Evolutionary conservation across 1,284 basidiomycete genomes (phyloP), one percentile per base, ranked within the genome.

Genomic region (Sutorius eximius): DNA sequence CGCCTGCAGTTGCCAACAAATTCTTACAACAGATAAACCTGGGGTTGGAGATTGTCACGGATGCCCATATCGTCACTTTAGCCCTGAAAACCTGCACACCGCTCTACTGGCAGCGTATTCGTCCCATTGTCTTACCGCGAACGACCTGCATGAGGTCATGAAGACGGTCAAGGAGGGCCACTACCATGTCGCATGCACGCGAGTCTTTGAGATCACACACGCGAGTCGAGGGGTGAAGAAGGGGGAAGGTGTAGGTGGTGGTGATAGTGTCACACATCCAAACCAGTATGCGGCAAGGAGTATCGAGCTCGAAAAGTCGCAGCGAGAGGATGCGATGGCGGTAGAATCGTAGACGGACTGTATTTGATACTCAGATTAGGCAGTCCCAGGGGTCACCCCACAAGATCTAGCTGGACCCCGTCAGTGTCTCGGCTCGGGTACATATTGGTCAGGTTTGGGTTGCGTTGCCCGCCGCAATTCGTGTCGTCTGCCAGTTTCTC

Each of bases 121-220:
- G 20, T 78, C 85, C 16, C 81, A 82, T 59, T 83, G 87, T 27
- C 74, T 89, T 52, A 75, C 81, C 3, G 70, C 78, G 9, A 70
- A 74, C 9, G 93, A 98, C 65, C 75, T 95, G 61, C 83, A 86
- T n/a, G 97, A 99, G 68, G 87, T 99, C 60, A 81, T 94, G 76
- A 78, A 81, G 45, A 83, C 82, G 12, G 93, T 97, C 55, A 95
- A 95, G 71, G 79, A 78, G 15, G 78, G 82, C 3, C 94, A 97
- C 70, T 98, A 89, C 71, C 96, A 99, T 70, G 88, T 99, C 45
- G 97, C 95, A 5, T 99, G 97, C 74, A 99, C 97, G 18, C 82
- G 95, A 16, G 91, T 99, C 34, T 99, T 95, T 73, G 97, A 99
- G 77, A 82, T 98, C 45, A 97, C 95, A 20, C 96, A 99, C 71